Conservation (phyloP, 768 basidiomycete species). For the Termitomyces titanicus region DNA sequence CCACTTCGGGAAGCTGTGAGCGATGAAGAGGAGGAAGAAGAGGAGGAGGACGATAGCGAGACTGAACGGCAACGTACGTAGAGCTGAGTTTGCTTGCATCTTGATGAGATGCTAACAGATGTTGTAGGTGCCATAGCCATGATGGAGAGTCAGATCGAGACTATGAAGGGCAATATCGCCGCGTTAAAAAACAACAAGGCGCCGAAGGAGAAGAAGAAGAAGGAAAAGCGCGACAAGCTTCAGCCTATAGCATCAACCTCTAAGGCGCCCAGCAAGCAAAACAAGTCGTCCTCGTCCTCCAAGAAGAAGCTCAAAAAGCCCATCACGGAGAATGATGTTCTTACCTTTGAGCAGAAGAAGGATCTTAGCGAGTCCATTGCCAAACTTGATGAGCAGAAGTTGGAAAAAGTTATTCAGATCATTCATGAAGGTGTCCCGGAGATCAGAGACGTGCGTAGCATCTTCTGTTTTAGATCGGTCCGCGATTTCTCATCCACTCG, state of each 20-base stretch:
- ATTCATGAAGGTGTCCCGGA: constrained; percentile 94
- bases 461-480: constrained; percentile 8
- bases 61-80: constrained; percentile 69
- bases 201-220: constrained; percentile 67
- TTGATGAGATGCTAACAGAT: constrained; percentile 16
- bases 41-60: constrained; percentile 66
- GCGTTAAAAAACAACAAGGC: constrained; percentile 52
- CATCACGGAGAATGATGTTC: constrained; percentile 71
- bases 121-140: constrained; percentile 61
- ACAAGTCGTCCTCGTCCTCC: constrained; percentile 34
- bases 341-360: constrained; percentile 97
- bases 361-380: constrained; percentile 94
- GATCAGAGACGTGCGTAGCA: constrained; percentile 77
- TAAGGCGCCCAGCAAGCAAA: constrained; percentile 50
- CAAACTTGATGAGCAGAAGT: constrained; percentile 74
- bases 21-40: constrained; percentile 65
- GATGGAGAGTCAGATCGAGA: constrained; percentile 82
- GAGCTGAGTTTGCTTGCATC: constrained; percentile 3
- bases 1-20: constrained; percentile 50
- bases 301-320: constrained; percentile 70
- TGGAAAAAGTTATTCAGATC: constrained; percentile 91
- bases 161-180: constrained; percentile 67
- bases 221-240: constrained; percentile 55
- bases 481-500: constrained; percentile 9
- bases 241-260: constrained; percentile 57